phyloP scores from a whole-genome alignment of 176 grass and related monocot species.

The Thinopyrum elongatum region DNA sequence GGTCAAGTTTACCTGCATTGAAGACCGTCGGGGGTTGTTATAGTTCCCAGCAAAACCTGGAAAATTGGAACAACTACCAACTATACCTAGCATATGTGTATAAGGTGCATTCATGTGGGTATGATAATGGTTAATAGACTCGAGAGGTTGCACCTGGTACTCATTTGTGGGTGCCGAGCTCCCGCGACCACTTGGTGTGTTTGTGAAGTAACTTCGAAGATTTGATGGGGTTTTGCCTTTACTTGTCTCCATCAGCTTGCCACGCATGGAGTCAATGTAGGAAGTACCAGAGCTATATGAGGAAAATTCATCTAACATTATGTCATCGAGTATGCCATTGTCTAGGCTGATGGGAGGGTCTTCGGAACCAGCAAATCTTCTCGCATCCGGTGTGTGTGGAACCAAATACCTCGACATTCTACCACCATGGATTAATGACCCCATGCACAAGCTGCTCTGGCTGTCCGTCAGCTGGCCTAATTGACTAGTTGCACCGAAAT shows the following conservation, averaged over 20 bases:
- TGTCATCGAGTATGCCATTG: slow-evolving; percentile 16
- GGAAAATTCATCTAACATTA: not conserved
- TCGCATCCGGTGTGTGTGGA: not conserved
- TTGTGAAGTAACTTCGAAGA: not conserved
- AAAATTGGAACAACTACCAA: no score
- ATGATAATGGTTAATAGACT: no score
- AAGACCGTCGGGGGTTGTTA: not conserved
- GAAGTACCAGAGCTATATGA: not conserved
- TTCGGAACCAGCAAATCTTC: not conserved
- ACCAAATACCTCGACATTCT: not conserved
- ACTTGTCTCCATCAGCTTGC: not conserved
- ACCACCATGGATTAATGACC: slow-evolving; percentile 2
- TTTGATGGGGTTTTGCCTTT: not conserved
- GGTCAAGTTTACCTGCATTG: no score
- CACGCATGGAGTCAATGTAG: not conserved
- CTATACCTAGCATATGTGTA: no score
- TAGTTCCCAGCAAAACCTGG: not conserved
- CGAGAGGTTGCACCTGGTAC: not conserved
- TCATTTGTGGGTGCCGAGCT: not conserved
- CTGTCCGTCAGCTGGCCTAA: not conserved
- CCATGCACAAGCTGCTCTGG: slow-evolving; percentile 16
- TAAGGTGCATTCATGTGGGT: not conserved
- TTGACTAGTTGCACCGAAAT: not conserved
- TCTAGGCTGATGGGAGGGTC: not conserved
- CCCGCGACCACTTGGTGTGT: not conserved